Base-by-base conservation (phyloP, 192 early-diverging fungal genomes). In the Backusella tuberculispora region DNA sequence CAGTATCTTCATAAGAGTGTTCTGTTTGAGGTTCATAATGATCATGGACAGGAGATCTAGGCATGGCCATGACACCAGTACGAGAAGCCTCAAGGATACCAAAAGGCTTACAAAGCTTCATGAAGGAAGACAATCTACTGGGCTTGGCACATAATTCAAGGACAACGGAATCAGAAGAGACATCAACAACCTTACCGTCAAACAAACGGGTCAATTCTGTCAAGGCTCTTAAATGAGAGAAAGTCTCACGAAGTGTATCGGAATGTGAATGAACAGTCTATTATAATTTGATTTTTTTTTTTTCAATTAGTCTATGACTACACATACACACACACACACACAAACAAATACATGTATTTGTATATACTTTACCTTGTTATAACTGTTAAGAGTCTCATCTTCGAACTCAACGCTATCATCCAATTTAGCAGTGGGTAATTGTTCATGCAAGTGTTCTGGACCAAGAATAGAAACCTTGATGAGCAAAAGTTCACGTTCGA, bases 61-160 rank as follows among this genome's bases (percentile, higher is more conserved):
- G 95, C 93, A 99, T 97, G 37, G 96, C 96, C 97, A 99, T 99
- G 75, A 93, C 86, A 64, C 92, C 97, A 38, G 93, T 95, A 75
- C 98, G 88, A 26, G 95, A 92, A 5, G 92, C 95, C 81, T 99
- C 98, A 69, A 99, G 85, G 72, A 99, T 93, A 41, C 98, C 98
- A 78, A 94, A 98, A 12, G 98, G 98, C 73, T 95, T 93, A 71
- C 96, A 86, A 15, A 99, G 87, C 79, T 95, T 95, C 68, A 99
- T 82, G 83, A 99, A 97, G 6, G 96, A 88, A 82, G 97, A 94
- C 29, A 99, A 83, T 67, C 96, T 88, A 47, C 89, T 86, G 43
- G 94, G 89, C 83, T 96, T 98, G 63, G 96, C 95, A 64, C 89
- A 92, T 50, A 98, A 78, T 78, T 98, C 95, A 15, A 98, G 83